Evolutionary conservation across 176 grass and related monocot species (phyloP).

Genomic region (Phyllostachys edulis): DNA sequence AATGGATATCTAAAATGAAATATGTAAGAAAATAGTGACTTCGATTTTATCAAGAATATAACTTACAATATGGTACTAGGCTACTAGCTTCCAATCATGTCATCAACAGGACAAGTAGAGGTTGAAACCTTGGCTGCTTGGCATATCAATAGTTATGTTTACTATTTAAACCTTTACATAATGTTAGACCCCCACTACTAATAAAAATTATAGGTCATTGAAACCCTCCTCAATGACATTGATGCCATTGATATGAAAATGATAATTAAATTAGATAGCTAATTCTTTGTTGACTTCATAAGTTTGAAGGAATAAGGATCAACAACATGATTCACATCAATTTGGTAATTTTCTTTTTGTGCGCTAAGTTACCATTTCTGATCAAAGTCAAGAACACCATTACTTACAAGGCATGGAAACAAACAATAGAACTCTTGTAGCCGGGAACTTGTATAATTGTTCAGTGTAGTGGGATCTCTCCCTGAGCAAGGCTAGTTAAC

Average conservation of each 20-base stretch:
- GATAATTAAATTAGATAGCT: neutral
- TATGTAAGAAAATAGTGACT: neutral
- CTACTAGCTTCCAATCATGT: neutral
- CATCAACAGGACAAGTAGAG: neutral
- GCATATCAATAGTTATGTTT: neutral
- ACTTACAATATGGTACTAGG: neutral
- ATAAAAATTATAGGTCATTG: neutral
- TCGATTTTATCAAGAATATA: neutral
- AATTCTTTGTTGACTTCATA: neutral
- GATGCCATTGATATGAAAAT: neutral
- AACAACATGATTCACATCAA: neutral
- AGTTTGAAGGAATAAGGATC: neutral
- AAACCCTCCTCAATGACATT: neutral
- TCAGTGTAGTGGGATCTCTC: neutral
- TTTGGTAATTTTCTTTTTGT: neutral
- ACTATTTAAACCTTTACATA: neutral
- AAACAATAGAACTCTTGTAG: neutral
- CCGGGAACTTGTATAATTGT: neutral
- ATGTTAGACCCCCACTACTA: neutral
- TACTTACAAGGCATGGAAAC: neutral
- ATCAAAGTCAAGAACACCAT: neutral
- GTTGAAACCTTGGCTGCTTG: neutral
- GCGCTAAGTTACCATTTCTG: neutral
- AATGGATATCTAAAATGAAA: neutral
- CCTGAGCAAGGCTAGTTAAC: neutral